A percentile compares a stretch with the other conserved stretches of the same genome.
Conservation (phyloP, 495 filamentous ascomycete genomes). For the Umbilicaria muhlenbergii region DNA sequence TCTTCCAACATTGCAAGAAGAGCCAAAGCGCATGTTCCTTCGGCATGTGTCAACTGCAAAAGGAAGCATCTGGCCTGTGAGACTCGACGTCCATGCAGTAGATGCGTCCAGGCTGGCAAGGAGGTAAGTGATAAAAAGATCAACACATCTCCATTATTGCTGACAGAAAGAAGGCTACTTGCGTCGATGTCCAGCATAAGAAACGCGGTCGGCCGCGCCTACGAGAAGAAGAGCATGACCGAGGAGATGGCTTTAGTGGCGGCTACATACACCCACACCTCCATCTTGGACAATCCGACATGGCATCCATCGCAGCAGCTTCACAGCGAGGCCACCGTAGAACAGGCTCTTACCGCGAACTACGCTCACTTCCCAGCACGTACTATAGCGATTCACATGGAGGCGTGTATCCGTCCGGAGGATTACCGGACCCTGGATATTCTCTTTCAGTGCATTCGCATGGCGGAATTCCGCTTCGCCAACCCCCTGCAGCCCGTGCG, state of each 20-base stretch:
- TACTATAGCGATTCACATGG: slow-evolving; percentile 8
- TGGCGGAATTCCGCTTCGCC: not conserved
- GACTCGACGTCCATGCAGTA: slow-evolving; percentile 43
- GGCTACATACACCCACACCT: slow-evolving; percentile 9
- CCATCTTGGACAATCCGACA: slow-evolving; percentile 5
- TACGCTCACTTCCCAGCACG: slow-evolving; percentile 13
- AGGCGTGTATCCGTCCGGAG: too few species aligned
- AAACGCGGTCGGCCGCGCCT: slow-evolving; percentile 85
- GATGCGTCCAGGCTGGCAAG: slow-evolving; percentile 48
- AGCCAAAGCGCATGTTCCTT: slow-evolving; percentile 90
- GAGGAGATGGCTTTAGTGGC: slow-evolving; percentile 16
- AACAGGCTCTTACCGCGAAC: slow-evolving; percentile 15
- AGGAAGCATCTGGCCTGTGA: slow-evolving; percentile 82
- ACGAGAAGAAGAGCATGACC: slow-evolving; percentile 53
- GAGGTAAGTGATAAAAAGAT: slow-evolving; percentile 33
- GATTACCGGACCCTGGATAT: slow-evolving; percentile 10
- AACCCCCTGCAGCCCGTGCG: not conserved
- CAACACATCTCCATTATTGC: not conserved
- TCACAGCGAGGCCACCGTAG: slow-evolving; percentile 11
- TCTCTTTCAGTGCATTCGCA: slow-evolving; percentile 8
- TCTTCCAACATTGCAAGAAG: slow-evolving; percentile 38
- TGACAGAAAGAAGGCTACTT: slow-evolving; percentile 46
- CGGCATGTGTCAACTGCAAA: slow-evolving; percentile 94
- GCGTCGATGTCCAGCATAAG: slow-evolving; percentile 90
- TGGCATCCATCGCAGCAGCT: slow-evolving; percentile 3